These are phyloP conservation scores for Penicillium oxalicum DNA, from an alignment of 2,329 filamentous ascomycete species.

Conservation along the genomic window DNA sequence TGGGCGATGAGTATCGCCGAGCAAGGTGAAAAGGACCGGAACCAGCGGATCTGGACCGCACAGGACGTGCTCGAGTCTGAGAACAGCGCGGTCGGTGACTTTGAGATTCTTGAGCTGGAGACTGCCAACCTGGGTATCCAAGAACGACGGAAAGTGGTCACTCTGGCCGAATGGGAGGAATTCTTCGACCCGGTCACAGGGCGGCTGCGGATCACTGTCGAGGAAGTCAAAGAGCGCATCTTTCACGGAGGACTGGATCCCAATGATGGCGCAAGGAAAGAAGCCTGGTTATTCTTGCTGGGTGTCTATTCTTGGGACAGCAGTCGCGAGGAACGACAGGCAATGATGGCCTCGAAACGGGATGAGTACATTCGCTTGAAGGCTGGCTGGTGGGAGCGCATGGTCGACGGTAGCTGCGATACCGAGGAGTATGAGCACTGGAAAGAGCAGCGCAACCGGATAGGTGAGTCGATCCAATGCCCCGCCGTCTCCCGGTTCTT, in stretches of 20 bases:
- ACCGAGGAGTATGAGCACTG: conserved; percentile 88
- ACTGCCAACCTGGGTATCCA: conserved; percentile 65
- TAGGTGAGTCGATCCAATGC: conserved; percentile 59
- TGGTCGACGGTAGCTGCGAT: conserved; percentile 74
- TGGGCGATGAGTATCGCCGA: conserved; percentile 99
- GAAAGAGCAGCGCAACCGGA: conserved; percentile 87
- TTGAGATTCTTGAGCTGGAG: conserved; percentile 82
- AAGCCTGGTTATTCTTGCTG: conserved; percentile 91
- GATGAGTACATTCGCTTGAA: conserved; percentile 95
- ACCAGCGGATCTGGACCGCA: conserved; percentile 85
- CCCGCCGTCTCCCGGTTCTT: neutral
- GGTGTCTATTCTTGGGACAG: conserved; percentile 93
- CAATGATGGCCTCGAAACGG: conserved; percentile 73
- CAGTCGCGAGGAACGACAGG: conserved; percentile 75
- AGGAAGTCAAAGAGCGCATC: conserved; percentile 94
- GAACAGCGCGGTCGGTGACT: conserved; percentile 89
- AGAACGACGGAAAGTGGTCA: conserved; percentile 71
- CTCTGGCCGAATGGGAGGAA: conserved; percentile 78
- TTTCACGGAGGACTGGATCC: conserved; percentile 89
- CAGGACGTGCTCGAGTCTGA: conserved; percentile 89
- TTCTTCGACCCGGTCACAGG: conserved; percentile 78
- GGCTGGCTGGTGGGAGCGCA: conserved; percentile 90
- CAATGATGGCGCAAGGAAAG: conserved; percentile 87
- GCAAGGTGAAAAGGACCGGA: conserved; percentile 83
- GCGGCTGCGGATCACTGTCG: conserved; percentile 68